Evolutionary conservation across 768 basidiomycete species (phyloP).

Genomic region (Crassisporium funariophilum): DNA sequence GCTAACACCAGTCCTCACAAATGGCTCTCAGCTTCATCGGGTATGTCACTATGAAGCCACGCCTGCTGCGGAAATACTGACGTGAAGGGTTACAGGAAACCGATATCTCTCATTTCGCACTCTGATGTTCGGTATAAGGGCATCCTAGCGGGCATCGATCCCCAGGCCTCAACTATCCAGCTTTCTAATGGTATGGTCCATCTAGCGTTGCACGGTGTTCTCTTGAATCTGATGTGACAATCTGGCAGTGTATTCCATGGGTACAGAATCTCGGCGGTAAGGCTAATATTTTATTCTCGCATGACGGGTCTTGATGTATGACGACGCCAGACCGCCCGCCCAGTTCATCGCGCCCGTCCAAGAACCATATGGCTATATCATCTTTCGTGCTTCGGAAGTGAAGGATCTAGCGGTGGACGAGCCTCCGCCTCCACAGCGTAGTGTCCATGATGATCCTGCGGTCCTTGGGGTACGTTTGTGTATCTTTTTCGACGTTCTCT

Average conservation of each 20-base stretch:
- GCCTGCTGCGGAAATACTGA: conserved; percentile 1
- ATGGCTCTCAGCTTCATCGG: conserved; percentile 82
- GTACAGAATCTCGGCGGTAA: conserved; percentile 82
- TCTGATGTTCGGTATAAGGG: conserved; percentile 91
- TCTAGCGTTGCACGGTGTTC: neutral
- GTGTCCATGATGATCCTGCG: conserved; percentile 82
- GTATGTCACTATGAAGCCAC: conserved; percentile 33
- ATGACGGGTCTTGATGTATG: conserved; percentile 7
- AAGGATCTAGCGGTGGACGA: conserved; percentile 89
- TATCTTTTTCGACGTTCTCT: conserved; percentile 11
- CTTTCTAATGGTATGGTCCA: conserved; percentile 72
- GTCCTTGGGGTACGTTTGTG: conserved; percentile 65
- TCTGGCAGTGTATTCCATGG: conserved; percentile 77
- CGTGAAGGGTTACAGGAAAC: conserved; percentile 55
- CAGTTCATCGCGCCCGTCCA: conserved; percentile 85
- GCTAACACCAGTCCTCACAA: conserved; percentile 9
- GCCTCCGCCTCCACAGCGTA: conserved; percentile 53
- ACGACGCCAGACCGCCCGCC: conserved; percentile 53
- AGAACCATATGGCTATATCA: conserved; percentile 87
- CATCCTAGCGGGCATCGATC: conserved; percentile 85
- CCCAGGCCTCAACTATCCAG: conserved; percentile 82
- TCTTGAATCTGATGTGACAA: neutral
- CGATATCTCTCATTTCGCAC: conserved; percentile 88
- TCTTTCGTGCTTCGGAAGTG: conserved; percentile 88
- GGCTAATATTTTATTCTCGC: conserved; percentile 23